A percentile compares a stretch with the other conserved stretches of the same genome.
Evolutionary conservation across 2,329 filamentous ascomycete species (phyloP).

Genomic region (Byssothecium circinans): DNA sequence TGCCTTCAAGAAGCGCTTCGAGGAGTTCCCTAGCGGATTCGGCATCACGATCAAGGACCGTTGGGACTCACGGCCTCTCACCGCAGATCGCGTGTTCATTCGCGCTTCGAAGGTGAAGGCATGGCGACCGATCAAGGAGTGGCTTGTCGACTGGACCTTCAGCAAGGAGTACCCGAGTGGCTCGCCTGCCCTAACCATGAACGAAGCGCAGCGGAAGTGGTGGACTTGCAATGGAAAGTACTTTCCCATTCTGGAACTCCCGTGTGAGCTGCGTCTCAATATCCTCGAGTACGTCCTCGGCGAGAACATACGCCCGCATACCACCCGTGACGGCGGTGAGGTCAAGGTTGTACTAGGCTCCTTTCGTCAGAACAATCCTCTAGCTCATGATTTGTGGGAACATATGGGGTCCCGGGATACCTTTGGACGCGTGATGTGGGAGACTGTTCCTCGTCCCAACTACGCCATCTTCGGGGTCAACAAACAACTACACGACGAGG

Average conservation of each 20-base stretch:
- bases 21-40: not conserved
- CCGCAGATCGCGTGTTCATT: not conserved
- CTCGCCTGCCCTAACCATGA: too few species aligned
- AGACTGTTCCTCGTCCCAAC: conserved; percentile 7
- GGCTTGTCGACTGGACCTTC: not conserved
- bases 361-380: not conserved
- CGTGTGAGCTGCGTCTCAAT: not conserved
- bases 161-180: not conserved
- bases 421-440: too few species aligned
- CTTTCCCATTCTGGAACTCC: conserved; percentile 4
- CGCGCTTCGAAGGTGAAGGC: not conserved
- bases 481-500: conserved; percentile 11
- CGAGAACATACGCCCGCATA: not conserved
- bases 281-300: conserved; percentile 2
- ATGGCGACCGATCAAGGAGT: not conserved
- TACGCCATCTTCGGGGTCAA: conserved; percentile 12
- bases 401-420: not conserved
- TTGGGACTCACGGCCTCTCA: not conserved
- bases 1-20: not conserved
- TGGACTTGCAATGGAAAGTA: conserved; percentile 1
- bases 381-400: not conserved
- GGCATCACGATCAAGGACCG: not conserved
- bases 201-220: conserved; percentile 2
- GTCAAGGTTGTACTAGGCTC: not conserved
- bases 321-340: not conserved